Conservation (phyloP, 257 asterid species). For the Solanum chmielewskii region DNA sequence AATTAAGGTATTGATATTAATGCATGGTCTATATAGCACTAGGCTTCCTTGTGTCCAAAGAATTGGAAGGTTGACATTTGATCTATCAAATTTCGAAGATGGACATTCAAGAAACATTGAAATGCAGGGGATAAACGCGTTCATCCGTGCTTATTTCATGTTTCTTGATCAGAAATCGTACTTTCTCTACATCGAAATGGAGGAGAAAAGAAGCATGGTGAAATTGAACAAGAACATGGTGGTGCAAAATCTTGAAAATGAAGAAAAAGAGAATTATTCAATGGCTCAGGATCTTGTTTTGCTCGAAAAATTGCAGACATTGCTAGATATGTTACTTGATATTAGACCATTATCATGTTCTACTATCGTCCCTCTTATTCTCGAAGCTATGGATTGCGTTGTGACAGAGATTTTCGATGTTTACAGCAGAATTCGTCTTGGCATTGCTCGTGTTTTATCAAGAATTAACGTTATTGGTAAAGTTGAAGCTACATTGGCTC, state of each 20-base stretch:
- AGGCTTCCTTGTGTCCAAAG: constrained; percentile 16
- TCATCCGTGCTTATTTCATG: constrained; percentile 51
- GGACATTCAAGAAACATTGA: constrained; percentile 13
- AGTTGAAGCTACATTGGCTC: constrained; percentile 41
- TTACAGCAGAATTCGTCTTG: constrained; percentile 46
- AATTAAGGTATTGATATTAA: constrained; percentile 48
- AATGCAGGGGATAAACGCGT: constrained; percentile 40
- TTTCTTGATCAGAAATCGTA: constrained; percentile 66
- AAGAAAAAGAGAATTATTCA: not conserved
- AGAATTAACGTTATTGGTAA: constrained; percentile 37
- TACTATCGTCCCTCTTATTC: constrained; percentile 29
- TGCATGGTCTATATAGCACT: constrained; percentile 42
- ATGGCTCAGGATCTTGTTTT: constrained; percentile 32
- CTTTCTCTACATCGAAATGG: constrained; percentile 12
- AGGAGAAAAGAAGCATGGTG: constrained; percentile 8
- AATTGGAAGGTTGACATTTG: constrained; percentile 71
- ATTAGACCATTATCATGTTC: constrained; percentile 41
- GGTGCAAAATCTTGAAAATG: not conserved
- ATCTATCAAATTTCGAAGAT: constrained; percentile 52
- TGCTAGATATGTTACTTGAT: constrained; percentile 50
- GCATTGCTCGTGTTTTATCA: constrained; percentile 41
- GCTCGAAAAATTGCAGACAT: constrained; percentile 35
- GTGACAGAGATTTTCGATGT: constrained; percentile 51
- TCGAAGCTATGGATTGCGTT: constrained; percentile 57
- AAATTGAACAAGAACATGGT: not conserved